These are phyloP conservation scores for Suillus brevipes DNA, from an alignment of 768 basidiomycete genomes.

Conservation along the genomic window DNA sequence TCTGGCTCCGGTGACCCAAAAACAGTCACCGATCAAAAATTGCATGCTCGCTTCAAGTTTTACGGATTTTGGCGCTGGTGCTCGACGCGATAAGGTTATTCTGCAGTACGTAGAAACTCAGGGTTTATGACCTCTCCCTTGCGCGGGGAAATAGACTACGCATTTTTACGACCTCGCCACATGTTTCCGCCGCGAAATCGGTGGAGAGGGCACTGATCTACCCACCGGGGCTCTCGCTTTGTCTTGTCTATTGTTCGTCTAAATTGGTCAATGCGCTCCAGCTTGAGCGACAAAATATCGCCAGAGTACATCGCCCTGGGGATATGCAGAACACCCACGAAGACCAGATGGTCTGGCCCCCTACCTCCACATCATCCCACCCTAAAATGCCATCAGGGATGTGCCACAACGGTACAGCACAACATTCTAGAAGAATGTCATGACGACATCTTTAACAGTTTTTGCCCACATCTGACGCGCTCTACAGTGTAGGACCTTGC, in stretches of 20 bases:
- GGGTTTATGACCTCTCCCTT: not conserved
- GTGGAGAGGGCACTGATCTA: not conserved
- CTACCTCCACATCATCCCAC: not conserved
- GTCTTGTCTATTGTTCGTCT: not conserved
- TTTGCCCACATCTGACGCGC: not conserved
- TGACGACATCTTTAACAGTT: not conserved
- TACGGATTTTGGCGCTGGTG: not conserved
- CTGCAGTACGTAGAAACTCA: not conserved
- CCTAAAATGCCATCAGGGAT: not conserved
- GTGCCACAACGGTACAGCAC: not conserved
- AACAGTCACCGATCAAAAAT: not conserved
- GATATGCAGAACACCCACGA: not conserved
- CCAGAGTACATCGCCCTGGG: not conserved
- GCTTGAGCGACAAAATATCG: not conserved
- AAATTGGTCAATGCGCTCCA: not conserved
- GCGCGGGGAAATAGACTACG: not conserved
- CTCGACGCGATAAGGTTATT: not conserved
- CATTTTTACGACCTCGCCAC: too few species aligned
- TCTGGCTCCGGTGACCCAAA: not conserved
- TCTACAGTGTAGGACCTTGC: not conserved
- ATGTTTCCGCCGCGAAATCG: not conserved
- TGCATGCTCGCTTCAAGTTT: not conserved
- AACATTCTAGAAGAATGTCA: not conserved
- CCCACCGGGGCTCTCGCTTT: not conserved
- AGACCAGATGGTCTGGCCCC: not conserved